Evolutionary conservation across 2,329 filamentous ascomycete genomes (phyloP).

Genomic region (Calonectria leucothoes): DNA sequence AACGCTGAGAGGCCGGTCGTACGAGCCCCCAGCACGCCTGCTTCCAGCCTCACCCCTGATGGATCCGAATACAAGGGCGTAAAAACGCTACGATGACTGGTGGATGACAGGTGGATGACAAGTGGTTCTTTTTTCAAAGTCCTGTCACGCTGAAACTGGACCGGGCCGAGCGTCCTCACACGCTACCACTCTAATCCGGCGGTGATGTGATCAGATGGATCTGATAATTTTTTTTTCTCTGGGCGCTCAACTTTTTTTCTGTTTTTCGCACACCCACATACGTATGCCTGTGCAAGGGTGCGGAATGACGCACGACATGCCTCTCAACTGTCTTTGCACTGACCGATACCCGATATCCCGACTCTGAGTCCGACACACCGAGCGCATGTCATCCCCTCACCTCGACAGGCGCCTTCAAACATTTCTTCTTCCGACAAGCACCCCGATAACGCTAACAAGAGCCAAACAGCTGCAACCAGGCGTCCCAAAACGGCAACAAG

Average conservation of each 20-base stretch:
- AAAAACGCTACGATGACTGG: background rate
- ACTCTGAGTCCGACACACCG: constrained; percentile 2
- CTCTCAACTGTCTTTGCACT: background rate
- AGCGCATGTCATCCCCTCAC: constrained; percentile 16
- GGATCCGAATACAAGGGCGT: background rate
- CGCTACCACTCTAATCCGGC: background rate
- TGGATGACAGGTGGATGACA: background rate
- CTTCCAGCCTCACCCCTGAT: constrained; percentile 4
- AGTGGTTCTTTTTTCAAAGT: constrained; percentile 22
- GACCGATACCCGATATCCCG: constrained; percentile 15
- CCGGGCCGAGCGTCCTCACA: background rate
- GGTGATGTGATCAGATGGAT: constrained; percentile 22
- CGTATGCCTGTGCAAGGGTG: constrained; percentile 21
- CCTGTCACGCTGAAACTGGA: background rate
- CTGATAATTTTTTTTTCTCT: constrained; percentile 11
- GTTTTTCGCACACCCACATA: background rate
- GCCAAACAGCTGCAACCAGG: constrained; percentile 1
- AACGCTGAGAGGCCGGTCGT: constrained; percentile 32
- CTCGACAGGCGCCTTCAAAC: background rate
- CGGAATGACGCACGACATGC: constrained; percentile 14
- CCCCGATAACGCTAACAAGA: constrained; percentile 5
- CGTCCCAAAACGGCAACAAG: constrained; percentile 8
- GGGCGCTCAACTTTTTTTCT: background rate
- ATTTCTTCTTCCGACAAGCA: constrained; percentile 17
- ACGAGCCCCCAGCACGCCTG: constrained; percentile 15